phyloP scores from a whole-genome alignment of 106 monocot species.

The Agapanthus africanus region DNA sequence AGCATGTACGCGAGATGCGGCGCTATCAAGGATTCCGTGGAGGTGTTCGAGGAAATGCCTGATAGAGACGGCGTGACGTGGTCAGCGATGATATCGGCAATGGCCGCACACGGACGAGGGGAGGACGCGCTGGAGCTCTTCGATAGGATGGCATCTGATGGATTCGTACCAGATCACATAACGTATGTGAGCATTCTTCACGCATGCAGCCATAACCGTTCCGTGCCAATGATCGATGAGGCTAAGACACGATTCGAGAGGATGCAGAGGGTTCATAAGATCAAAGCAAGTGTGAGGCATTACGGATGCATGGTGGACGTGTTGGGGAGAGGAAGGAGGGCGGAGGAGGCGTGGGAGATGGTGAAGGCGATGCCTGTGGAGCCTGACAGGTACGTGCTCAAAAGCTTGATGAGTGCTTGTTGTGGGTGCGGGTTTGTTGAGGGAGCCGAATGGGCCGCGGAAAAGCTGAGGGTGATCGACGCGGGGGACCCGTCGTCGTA shows the following conservation, averaged over 20 bases:
- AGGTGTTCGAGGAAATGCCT: slow-evolving; percentile 35
- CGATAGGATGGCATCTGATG: slow-evolving; percentile 20
- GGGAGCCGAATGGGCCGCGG: slow-evolving; percentile 31
- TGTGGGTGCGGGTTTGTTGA: slow-evolving; percentile 6
- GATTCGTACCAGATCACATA: slow-evolving; percentile 22
- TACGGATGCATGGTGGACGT: slow-evolving; percentile 50
- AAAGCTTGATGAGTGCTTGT: slow-evolving; percentile 35
- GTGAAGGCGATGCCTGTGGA: slow-evolving; percentile 17
- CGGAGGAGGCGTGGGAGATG: slow-evolving; percentile 29
- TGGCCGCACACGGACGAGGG: slow-evolving; percentile 40
- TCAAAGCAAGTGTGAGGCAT: slow-evolving; percentile 28
- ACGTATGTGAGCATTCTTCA: slow-evolving; percentile 36
- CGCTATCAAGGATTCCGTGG: slow-evolving; percentile 13
- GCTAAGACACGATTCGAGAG: slow-evolving; percentile 20
- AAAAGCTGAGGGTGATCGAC: slow-evolving; percentile 21
- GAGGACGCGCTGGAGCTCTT: slow-evolving; percentile 31
- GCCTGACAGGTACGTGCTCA: slow-evolving; percentile 25
- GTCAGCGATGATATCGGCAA: slow-evolving; percentile 42
- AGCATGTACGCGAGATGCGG: slow-evolving; percentile 47
- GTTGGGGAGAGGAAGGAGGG: slow-evolving; percentile 24
- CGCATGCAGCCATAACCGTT: slow-evolving; percentile 38
- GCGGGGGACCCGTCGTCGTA: slow-evolving; percentile 22
- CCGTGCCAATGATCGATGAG: slow-evolving; percentile 30
- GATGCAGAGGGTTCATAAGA: slow-evolving; percentile 21
- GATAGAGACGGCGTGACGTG: slow-evolving; percentile 23